Percentiles rank a stretch among this genome's conserved stretches.
Conservation (phyloP, 1,284 basidiomycete genomes). For the Phylloporus gajari region DNA sequence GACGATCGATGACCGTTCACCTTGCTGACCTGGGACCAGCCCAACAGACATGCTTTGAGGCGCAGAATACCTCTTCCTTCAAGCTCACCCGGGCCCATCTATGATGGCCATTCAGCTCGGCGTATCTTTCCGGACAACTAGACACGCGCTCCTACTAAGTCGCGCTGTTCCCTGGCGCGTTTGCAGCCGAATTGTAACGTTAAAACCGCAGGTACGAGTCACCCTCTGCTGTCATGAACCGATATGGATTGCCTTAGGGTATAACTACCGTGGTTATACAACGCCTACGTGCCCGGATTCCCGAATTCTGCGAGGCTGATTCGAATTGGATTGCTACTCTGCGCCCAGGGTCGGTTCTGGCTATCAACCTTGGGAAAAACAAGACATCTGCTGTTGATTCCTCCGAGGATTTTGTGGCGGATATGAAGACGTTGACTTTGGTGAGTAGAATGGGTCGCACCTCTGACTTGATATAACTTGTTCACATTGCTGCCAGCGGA, state of each 20-base stretch:
- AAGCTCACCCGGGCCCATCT: no score
- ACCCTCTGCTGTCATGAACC: conserved; percentile 84
- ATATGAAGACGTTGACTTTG: conserved; percentile 88
- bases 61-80: no score
- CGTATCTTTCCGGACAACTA: no score
- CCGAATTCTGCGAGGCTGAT: conserved; percentile 58
- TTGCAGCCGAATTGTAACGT: conserved; percentile 98
- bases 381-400: conserved; percentile 86
- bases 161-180: no score
- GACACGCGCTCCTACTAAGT: no score
- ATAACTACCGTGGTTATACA: conserved; percentile 86
- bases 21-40: no score
- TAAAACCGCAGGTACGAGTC: conserved; percentile 83
- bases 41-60: no score
- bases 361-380: conserved; percentile 97
- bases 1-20: conserved; percentile 83
- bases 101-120: no score
- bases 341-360: conserved; percentile 79
- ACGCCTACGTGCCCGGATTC: conserved; percentile 79
- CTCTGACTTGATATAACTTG: not conserved
- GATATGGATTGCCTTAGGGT: conserved; percentile 98
- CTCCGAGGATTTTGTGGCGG: conserved; percentile 88
- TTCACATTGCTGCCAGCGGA: conserved; percentile 66
- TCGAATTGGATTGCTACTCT: conserved; percentile 71
- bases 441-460: conserved; percentile 45